Evolutionary conservation across 495 filamentous ascomycete genomes (phyloP).

Genomic region (Neurospora hispaniola): DNA sequence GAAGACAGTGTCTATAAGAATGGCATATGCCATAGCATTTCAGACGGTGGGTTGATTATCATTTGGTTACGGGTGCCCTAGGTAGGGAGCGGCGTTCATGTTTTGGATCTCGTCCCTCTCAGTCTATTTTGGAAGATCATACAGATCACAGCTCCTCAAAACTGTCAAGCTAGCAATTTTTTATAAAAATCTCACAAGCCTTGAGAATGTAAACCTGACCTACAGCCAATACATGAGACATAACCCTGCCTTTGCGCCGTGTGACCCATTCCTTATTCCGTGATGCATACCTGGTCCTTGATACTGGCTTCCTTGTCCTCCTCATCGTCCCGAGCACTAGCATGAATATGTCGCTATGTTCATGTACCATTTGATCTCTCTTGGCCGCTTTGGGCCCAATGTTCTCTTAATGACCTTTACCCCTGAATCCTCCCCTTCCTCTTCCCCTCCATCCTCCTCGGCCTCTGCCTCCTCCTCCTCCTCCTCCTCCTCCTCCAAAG

Average conservation of each 20-base stretch:
- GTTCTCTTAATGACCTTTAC: background rate
- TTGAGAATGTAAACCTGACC: background rate
- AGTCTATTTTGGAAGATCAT: background rate
- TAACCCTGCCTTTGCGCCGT: background rate
- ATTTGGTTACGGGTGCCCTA: background rate
- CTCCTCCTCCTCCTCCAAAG: conserved; percentile 16
- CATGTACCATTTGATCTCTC: background rate
- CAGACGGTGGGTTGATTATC: background rate
- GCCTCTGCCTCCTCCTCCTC: conserved; percentile 19
- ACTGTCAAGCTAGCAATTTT: background rate
- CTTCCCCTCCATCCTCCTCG: conserved; percentile 23
- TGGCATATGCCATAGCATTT: background rate
- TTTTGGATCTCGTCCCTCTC: background rate
- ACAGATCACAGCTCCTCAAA: background rate
- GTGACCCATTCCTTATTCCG: background rate
- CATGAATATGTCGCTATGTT: background rate
- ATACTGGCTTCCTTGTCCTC: background rate
- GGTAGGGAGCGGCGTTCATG: background rate
- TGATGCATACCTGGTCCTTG: background rate
- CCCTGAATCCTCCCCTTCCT: conserved; percentile 13
- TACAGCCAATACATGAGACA: background rate
- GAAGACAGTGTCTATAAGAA: background rate
- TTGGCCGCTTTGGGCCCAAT: background rate
- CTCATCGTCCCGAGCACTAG: background rate
- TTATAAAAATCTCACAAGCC: rapidly evolving